A percentile compares a stretch with the other conserved stretches of the same genome.
Conservation (phyloP, 139 green algal genomes). For the Coelastrella sp. region DNA sequence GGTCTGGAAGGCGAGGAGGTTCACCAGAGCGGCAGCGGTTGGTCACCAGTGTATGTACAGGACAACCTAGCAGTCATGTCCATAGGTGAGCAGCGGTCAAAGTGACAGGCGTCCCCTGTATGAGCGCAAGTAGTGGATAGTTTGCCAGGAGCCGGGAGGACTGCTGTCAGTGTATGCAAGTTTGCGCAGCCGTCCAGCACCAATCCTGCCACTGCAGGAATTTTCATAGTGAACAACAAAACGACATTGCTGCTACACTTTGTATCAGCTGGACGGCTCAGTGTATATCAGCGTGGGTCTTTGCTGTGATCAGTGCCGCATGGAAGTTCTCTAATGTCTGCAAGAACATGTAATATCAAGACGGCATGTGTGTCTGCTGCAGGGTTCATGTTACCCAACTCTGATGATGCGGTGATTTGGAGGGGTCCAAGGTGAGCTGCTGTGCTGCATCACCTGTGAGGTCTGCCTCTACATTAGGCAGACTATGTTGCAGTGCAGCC, state of each 20-base stretch:
- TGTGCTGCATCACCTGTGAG: not conserved
- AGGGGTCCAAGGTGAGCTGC: conserved; percentile 80
- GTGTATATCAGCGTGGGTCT: too few species aligned
- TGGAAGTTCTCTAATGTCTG: too few species aligned
- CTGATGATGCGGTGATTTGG: conserved; percentile 98
- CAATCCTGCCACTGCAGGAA: not conserved
- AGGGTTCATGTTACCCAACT: conserved; percentile 95
- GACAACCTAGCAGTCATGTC: conserved; percentile 98
- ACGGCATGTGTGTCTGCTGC: not conserved
- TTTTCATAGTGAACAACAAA: not conserved
- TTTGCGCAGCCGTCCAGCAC: not conserved
- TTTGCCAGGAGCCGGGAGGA: not conserved
- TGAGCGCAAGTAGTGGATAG: too few species aligned
- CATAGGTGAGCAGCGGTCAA: conserved; percentile 73
- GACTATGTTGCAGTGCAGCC: not conserved
- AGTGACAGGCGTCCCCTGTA: not conserved
- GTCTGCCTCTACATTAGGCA: not conserved
- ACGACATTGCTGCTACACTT: not conserved
- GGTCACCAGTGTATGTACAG: conserved; percentile 93
- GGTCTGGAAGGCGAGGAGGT: conserved; percentile 92
- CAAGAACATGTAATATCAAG: too few species aligned
- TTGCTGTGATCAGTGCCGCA: too few species aligned
- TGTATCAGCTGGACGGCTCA: too few species aligned
- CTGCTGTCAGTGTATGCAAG: not conserved
- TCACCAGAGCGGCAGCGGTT: conserved; percentile 87